A percentile compares a stretch with the other conserved stretches of the same genome.
Conservation (phyloP, 169 alveolate species). For the Amoebophrya sp. region DNA sequence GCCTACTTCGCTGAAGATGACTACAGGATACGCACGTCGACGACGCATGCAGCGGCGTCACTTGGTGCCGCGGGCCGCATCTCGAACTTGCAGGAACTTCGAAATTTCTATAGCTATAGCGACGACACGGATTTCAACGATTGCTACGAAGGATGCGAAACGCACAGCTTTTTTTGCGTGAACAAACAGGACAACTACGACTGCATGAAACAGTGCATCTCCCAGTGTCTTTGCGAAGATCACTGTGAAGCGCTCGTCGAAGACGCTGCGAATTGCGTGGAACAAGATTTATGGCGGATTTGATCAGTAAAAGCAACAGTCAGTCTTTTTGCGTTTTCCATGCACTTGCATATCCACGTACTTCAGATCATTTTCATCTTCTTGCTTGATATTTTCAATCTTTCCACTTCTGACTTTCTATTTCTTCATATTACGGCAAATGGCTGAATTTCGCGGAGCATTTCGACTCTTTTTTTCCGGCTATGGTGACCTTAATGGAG, state of each 20-base stretch:
- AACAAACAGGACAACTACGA: not conserved
- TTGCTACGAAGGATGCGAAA: not conserved
- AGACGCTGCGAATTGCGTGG: constrained; percentile 50
- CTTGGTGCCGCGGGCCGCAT: not conserved
- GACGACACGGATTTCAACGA: not conserved
- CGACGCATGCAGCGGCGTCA: not conserved
- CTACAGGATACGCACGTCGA: no score
- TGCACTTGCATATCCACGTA: no score
- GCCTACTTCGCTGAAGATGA: not conserved
- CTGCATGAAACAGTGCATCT: constrained; percentile 23
- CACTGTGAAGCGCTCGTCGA: constrained; percentile 4
- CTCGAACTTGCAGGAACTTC: not conserved
- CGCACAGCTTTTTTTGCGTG: not conserved
- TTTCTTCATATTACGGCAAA: no score
- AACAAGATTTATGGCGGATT: no score
- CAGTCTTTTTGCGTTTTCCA: no score
- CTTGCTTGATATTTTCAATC: no score
- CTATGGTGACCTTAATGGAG: not conserved
- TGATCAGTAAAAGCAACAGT: no score
- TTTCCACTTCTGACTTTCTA: no score
- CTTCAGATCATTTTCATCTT: no score
- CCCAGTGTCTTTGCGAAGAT: constrained; percentile 23
- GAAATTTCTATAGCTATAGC: not conserved
- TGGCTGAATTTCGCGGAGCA: constrained; percentile 49
- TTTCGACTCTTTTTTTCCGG: not conserved